A percentile compares a stretch with the other conserved stretches of the same genome.
These are phyloP conservation scores for Marasmius oreades DNA, from an alignment of 1,284 basidiomycete species.

Conservation along the genomic window DNA sequence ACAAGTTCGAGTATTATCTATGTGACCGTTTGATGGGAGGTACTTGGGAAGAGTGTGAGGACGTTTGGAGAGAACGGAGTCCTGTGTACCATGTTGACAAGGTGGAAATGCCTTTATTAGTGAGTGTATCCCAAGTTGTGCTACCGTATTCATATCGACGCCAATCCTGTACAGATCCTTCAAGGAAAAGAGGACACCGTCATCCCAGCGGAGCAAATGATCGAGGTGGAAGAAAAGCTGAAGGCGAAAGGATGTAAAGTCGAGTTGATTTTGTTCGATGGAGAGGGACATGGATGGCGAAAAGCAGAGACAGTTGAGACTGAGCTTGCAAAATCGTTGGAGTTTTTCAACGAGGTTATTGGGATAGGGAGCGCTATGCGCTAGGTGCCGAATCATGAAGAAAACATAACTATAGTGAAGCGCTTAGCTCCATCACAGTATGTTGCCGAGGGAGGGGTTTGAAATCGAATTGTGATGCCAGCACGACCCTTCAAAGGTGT, in stretches of 20 bases:
- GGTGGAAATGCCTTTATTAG: slow-evolving; percentile 46
- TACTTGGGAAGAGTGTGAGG: slow-evolving; percentile 34
- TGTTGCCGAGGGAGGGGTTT: too few relatives aligned
- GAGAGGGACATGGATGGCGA: slow-evolving; percentile 49
- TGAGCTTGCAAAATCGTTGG: slow-evolving; percentile 37
- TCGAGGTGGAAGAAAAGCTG: slow-evolving; percentile 36
- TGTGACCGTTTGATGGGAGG: slow-evolving; percentile 46
- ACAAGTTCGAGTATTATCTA: slow-evolving; percentile 52
- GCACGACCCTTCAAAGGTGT: too few relatives aligned
- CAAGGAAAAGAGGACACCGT: slow-evolving; percentile 43
- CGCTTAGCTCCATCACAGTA: too few relatives aligned
- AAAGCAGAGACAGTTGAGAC: slow-evolving; percentile 39
- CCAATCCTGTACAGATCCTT: slow-evolving; percentile 29
- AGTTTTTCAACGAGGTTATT: slow-evolving; percentile 4
- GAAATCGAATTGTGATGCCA: too few relatives aligned
- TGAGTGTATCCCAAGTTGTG: slow-evolving; percentile 22
- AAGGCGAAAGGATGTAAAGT: slow-evolving; percentile 33
- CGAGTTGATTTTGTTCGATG: slow-evolving; percentile 40
- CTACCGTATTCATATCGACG: neutral
- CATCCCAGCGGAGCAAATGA: slow-evolving; percentile 44
- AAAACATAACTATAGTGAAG: too few relatives aligned
- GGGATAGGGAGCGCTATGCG: too few relatives aligned
- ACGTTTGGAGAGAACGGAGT: slow-evolving; percentile 43
- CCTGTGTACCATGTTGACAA: slow-evolving; percentile 44
- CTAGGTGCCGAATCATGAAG: too few relatives aligned